Conservation (phyloP, 2,329 filamentous ascomycete genomes). For the Microthyrium microscopicum region DNA sequence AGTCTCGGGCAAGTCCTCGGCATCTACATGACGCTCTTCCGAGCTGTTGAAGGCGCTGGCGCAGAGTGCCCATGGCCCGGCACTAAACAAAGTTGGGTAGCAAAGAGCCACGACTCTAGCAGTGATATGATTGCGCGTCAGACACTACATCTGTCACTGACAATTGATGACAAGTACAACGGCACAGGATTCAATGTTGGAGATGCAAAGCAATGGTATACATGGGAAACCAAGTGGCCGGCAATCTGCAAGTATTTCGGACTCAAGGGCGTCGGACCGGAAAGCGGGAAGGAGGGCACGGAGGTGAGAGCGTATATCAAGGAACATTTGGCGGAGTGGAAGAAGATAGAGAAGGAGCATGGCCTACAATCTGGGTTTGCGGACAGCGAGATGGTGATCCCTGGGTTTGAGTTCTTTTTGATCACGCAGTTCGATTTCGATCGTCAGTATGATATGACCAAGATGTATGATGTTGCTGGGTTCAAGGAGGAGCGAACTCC, state of each 20-base stretch:
- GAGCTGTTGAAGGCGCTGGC: slow-evolving; percentile 19
- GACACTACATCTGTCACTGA: slow-evolving; percentile 31
- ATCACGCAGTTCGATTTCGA: slow-evolving; percentile 29
- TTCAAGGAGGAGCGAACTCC: slow-evolving; percentile 26
- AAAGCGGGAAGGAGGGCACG: slow-evolving; percentile 11
- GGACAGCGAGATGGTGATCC: slow-evolving; percentile 19
- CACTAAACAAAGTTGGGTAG: slow-evolving; percentile 17
- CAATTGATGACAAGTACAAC: slow-evolving; percentile 31
- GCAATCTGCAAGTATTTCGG: slow-evolving; percentile 14
- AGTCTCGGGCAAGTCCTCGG: slow-evolving; percentile 18
- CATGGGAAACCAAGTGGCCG: slow-evolving; percentile 14
- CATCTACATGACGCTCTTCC: slow-evolving; percentile 19
- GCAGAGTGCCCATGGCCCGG: slow-evolving; percentile 22
- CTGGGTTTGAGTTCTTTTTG: slow-evolving; percentile 26
- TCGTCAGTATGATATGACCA: slow-evolving; percentile 28
- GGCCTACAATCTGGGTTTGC: slow-evolving; percentile 22
- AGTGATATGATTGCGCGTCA: slow-evolving; percentile 21
- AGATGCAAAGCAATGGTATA: slow-evolving; percentile 9
- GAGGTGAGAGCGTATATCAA: slow-evolving; percentile 20
- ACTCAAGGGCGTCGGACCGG: slow-evolving; percentile 12
- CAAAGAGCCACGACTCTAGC: slow-evolving; percentile 18
- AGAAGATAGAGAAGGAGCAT: slow-evolving; percentile 19
- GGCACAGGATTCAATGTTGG: slow-evolving; percentile 14
- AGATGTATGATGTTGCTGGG: slow-evolving; percentile 25
- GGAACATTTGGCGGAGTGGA: slow-evolving; percentile 17